Conservation (phyloP, 2,329 filamentous ascomycete genomes). For the Aspergillus thermomutatus region DNA sequence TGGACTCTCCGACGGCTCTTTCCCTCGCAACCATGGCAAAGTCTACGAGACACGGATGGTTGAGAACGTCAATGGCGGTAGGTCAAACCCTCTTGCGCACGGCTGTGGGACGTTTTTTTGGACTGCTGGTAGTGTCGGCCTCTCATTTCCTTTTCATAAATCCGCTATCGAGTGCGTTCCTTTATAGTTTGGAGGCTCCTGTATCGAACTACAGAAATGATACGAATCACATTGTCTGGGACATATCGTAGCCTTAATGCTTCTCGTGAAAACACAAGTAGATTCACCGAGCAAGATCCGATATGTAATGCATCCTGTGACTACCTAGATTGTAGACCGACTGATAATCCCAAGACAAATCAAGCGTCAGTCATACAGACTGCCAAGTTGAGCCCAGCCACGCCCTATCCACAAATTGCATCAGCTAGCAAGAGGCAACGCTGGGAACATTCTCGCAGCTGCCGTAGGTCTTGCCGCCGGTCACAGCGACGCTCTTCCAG, state of each 20-base stretch:
- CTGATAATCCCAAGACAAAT: too few relatives aligned
- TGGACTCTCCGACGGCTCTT: too few relatives aligned
- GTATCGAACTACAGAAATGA: neutral
- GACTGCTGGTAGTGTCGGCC: too few relatives aligned
- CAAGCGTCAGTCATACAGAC: too few relatives aligned
- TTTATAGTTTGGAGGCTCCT: too few relatives aligned
- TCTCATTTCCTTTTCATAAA: too few relatives aligned
- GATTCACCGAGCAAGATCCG: neutral
- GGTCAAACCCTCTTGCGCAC: too few relatives aligned
- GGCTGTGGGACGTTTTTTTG: too few relatives aligned
- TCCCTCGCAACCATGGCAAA: too few relatives aligned
- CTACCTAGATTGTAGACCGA: neutral
- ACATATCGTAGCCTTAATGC: neutral
- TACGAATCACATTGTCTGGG: neutral
- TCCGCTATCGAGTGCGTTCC: too few relatives aligned
- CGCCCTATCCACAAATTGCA: neutral
- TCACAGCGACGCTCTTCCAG: constrained; percentile 49
- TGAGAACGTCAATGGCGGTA: too few relatives aligned
- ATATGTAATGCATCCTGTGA: neutral
- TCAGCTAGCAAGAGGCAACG: constrained; percentile 28
- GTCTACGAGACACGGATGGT: too few relatives aligned
- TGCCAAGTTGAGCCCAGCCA: neutral
- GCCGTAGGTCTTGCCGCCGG: constrained; percentile 49
- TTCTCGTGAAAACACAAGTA: neutral
- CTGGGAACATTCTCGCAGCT: constrained; percentile 42